phyloP scores from a whole-genome alignment of 495 filamentous ascomycete species.

The Penicillium alfredii region DNA sequence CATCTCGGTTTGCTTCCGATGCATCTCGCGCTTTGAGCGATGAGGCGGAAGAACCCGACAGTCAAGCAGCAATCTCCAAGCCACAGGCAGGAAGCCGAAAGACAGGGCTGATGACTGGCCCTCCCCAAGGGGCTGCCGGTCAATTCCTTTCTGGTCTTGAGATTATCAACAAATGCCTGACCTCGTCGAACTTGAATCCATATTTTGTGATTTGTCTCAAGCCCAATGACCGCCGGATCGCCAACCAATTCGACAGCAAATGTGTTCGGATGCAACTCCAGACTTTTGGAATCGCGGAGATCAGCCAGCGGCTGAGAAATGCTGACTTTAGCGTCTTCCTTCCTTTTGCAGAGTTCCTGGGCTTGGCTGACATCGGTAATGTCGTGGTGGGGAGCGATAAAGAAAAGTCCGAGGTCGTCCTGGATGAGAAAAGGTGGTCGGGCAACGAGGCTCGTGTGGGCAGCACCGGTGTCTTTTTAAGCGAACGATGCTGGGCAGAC shows the following conservation, averaged over 20 bases:
- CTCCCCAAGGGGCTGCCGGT: conserved; percentile 79
- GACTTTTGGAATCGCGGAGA: conserved; percentile 93
- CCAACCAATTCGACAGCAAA: conserved; percentile 98
- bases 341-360: conserved; percentile 92
- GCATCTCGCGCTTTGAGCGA: conserved; percentile 36
- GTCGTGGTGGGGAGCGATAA: conserved; percentile 84
- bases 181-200: conserved; percentile 72
- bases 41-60: conserved; percentile 49
- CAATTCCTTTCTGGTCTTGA: conserved; percentile 89
- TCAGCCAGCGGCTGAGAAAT: conserved; percentile 84
- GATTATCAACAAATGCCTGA: conserved; percentile 78
- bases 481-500: conserved; percentile 90
- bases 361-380: conserved; percentile 74
- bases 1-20: conserved; percentile 27
- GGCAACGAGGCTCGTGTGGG: conserved; percentile 86
- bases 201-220: conserved; percentile 98
- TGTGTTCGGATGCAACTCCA: conserved; percentile 92
- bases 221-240: conserved; percentile 93
- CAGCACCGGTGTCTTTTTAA: conserved; percentile 89
- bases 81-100: conserved; percentile 31
- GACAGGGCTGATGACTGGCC: conserved; percentile 35
- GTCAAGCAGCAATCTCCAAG: conserved; percentile 35
- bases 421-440: conserved; percentile 88
- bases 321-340: conserved; percentile 95
- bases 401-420: conserved; percentile 83